Conservation (phyloP, 2,329 filamentous ascomycete species). For the Fusarium tanahbumbuense region DNA sequence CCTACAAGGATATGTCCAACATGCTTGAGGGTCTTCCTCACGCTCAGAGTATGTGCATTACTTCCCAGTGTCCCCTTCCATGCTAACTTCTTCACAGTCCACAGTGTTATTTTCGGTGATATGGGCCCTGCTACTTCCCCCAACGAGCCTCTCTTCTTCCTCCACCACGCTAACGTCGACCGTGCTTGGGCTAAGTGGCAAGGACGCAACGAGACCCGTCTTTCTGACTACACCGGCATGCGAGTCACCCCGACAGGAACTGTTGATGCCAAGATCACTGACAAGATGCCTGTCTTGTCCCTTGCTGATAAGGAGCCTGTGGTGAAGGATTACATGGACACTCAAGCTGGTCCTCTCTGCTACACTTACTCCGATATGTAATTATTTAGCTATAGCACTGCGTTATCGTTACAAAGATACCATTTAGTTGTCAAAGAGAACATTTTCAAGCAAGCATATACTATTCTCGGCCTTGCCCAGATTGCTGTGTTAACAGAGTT, state of each 20-base stretch:
- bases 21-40: conserved; percentile 24
- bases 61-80: fast-evolving
- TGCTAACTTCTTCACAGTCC: conserved; percentile 1
- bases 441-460: background rate
- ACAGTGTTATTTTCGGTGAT: conserved; percentile 39
- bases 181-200: conserved; percentile 36
- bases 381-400: background rate
- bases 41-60: conserved; percentile 7
- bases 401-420: background rate
- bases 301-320: conserved; percentile 2
- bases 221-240: conserved; percentile 11
- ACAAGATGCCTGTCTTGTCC: conserved; percentile 1
- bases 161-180: conserved; percentile 47
- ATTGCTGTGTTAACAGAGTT: too few relatives aligned
- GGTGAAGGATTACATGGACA: conserved; percentile 29
- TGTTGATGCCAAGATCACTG: background rate
- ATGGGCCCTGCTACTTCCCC: conserved; percentile 46
- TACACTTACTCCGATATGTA: conserved; percentile 24
- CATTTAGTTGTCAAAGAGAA: background rate
- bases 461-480: background rate
- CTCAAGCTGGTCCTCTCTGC: conserved; percentile 10
- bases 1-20: background rate
- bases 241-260: background rate
- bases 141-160: conserved; percentile 46
- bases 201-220: conserved; percentile 13